Evolutionary conservation across 352 stramenopile genomes (phyloP), one percentile per base, ranked within the genome.

Genomic region (Globisporangium middletonii): DNA sequence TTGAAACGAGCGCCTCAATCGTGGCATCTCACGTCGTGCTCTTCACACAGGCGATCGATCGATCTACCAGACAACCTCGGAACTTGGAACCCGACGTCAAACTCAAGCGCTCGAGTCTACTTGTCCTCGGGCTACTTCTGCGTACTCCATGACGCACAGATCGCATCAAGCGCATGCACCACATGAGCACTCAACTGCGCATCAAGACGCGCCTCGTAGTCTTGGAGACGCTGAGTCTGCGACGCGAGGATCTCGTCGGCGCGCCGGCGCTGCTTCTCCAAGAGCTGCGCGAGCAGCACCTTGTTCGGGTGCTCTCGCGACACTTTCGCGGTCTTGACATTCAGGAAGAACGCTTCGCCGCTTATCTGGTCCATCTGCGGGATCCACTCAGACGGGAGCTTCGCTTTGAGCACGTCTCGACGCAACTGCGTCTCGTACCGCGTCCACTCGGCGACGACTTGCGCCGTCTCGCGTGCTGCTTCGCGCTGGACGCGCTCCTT

Each of bases 311-410:
- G 72, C 50, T 81, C 64, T 42, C 62, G 68, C 3, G 42, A 53
- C 12, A 57, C 63, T 46, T 71, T 73, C 6, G 57, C 50, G 37
- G 67, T 76, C 49, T 76, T 69, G 16, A 66, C 62, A 42, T 77
- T 77, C 2, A 81, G 55, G 35, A 70, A 81, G 49, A 70, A 81
- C 37, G 65, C 64, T 59, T 73, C 65, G 23, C 72, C 72, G 26
- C 61, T 64, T 37, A 72, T 41, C 26, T 51, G 55, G 13, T 81
- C 67, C 30, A 74, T 55, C 53, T 81, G 72, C 11, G 72, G 72
- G 50, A 74, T 81, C 72, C 72, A 81, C 60, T 78, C 69, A 0
- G 55, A 16, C 15, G 62, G 43, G 1, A 81, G 62, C 30, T 71
- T 72, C 4, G 64, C 62, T 42, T 67, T 69, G 15, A 76, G 43